A percentile compares a stretch with the other conserved stretches of the same genome.
These are phyloP conservation scores for Flaveria robusta DNA, from an alignment of 129 eudicot genomes.

Conservation along the genomic window DNA sequence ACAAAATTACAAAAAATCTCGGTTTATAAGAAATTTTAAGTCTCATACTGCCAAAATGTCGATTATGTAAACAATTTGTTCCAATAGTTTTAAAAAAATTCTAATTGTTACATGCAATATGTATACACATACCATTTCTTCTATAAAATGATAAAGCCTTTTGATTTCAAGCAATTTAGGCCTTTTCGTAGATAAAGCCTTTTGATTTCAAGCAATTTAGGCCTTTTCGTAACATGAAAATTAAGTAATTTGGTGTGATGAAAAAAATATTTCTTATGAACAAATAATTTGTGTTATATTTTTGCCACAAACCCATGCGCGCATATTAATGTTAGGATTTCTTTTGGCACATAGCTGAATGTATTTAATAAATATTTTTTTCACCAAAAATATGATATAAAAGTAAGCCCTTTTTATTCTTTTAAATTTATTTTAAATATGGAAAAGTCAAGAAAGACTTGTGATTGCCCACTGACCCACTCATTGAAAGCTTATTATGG, in stretches of 20 bases:
- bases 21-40: too few species aligned
- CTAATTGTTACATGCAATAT: not conserved
- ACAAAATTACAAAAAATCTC: too few species aligned
- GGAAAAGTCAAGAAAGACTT: conserved; percentile 8
- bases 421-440: not conserved
- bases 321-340: not conserved
- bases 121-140: not conserved
- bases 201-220: not conserved
- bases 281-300: not conserved
- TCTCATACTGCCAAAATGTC: too few species aligned
- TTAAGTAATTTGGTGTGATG: not conserved
- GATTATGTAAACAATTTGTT: too few species aligned
- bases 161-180: not conserved
- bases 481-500: conserved; percentile 10
- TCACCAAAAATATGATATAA: not conserved
- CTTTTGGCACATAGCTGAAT: not conserved
- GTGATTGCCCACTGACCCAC: conserved; percentile 23
- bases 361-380: not conserved
- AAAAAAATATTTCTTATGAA: not conserved
- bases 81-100: too few species aligned
- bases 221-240: not conserved
- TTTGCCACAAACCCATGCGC: not conserved
- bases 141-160: not conserved
- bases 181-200: not conserved
- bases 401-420: not conserved